These are phyloP conservation scores for Theobroma cacao DNA, from an alignment of 345 rosid genomes.

Conservation along the genomic window DNA sequence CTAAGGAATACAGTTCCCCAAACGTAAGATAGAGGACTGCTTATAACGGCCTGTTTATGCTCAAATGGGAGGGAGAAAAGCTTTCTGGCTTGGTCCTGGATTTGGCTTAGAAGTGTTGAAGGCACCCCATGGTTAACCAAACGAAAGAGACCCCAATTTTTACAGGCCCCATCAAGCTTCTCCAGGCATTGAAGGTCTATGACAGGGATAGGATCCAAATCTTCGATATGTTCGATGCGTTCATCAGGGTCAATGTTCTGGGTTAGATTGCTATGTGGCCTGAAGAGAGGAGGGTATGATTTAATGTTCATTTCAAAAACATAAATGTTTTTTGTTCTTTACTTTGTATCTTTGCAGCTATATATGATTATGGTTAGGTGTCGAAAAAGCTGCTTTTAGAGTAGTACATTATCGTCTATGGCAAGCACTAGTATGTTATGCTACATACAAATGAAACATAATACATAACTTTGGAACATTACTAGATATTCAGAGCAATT, in stretches of 20 bases:
- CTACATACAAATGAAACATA: too few relatives aligned
- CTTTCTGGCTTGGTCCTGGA: constrained; percentile 36
- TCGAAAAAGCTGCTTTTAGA: too few relatives aligned
- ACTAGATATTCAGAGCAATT: too few relatives aligned
- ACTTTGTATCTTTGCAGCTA: too few relatives aligned
- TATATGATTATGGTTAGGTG: too few relatives aligned
- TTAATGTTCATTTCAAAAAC: constrained; percentile 23
- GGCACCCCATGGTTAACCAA: constrained; percentile 66
- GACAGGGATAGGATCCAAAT: constrained; percentile 38
- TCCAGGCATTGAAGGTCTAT: constrained; percentile 48
- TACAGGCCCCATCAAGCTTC: constrained; percentile 52
- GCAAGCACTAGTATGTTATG: too few relatives aligned
- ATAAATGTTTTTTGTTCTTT: background rate
- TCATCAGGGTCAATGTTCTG: constrained; percentile 14
- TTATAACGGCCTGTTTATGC: constrained; percentile 30
- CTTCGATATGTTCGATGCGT: constrained; percentile 10
- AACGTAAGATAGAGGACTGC: constrained; percentile 50
- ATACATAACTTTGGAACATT: too few relatives aligned
- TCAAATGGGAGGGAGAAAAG: constrained; percentile 51
- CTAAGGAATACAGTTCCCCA: constrained; percentile 70
- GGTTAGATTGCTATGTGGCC: constrained; percentile 6
- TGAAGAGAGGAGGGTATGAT: constrained; percentile 50
- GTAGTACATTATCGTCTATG: too few relatives aligned
- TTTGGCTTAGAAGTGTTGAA: constrained; percentile 22
- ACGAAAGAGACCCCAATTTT: constrained; percentile 64